Evolutionary conservation across 768 basidiomycete genomes (phyloP).

Genomic region (Rubroboletus pulcherrimus): DNA sequence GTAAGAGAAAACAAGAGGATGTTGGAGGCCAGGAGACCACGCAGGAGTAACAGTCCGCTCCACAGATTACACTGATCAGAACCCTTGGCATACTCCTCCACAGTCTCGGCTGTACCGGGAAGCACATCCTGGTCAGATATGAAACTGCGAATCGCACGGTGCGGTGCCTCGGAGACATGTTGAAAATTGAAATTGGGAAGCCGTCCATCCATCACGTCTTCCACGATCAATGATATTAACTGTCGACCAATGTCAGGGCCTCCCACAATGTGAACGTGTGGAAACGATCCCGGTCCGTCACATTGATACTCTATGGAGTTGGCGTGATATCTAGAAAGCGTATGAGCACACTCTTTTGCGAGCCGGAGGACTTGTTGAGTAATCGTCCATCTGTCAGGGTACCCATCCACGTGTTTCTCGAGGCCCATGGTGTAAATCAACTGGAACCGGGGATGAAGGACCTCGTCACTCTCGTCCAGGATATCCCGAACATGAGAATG

Average conservation of each 20-base stretch:
- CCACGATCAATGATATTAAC: neutral
- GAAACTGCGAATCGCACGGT: slow-evolving; percentile 1
- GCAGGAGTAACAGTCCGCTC: slow-evolving; percentile 13
- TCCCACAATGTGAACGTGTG: neutral
- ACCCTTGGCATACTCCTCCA: neutral
- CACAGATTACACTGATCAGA: neutral
- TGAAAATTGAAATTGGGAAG: slow-evolving; percentile 11
- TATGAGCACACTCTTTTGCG: neutral
- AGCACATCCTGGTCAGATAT: neutral
- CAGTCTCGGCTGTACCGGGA: neutral
- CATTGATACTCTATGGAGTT: neutral
- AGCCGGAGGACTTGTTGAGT: slow-evolving; percentile 25
- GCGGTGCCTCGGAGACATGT: neutral
- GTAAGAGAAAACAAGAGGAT: slow-evolving; percentile 24
- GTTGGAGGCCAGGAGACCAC: slow-evolving; percentile 28
- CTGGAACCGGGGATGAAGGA: slow-evolving; percentile 21
- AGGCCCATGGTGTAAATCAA: slow-evolving; percentile 24
- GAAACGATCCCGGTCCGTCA: slow-evolving; percentile 5
- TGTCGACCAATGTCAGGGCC: neutral
- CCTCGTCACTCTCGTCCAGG: slow-evolving; percentile 21
- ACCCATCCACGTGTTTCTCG: slow-evolving; percentile 19
- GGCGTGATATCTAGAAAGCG: neutral
- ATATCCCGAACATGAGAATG: slow-evolving; percentile 13
- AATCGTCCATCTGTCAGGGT: slow-evolving; percentile 28
- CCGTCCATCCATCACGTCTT: slow-evolving; percentile 6